These are phyloP conservation scores for Cupressus sempervirens DNA, from an alignment of 75 land plant genomes.

Conservation along the genomic window DNA sequence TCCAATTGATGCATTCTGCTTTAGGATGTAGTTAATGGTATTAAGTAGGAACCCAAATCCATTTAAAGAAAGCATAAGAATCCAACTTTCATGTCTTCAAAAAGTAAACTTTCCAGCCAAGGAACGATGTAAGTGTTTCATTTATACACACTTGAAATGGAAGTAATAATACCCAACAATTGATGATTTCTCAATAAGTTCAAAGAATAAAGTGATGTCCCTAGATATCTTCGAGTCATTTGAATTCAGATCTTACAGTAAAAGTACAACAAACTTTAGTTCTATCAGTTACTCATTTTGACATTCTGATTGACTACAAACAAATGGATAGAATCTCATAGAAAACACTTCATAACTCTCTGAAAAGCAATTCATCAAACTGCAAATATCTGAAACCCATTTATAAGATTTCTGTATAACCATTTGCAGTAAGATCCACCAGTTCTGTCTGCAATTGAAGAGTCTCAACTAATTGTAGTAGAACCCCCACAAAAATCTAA, in stretches of 20 bases:
- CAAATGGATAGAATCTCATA: neutral
- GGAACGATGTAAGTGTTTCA: neutral
- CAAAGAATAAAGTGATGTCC: neutral
- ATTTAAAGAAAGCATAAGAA: neutral
- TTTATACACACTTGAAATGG: neutral
- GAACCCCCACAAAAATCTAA: neutral
- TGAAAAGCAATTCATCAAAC: neutral
- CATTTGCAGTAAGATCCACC: neutral
- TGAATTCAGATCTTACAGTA: neutral
- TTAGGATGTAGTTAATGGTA: neutral
- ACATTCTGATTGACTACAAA: neutral
- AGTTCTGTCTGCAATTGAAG: neutral
- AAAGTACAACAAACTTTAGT: neutral
- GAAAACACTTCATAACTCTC: neutral
- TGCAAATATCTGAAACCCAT: neutral
- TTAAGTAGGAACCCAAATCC: neutral
- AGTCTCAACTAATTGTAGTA: neutral
- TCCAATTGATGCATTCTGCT: neutral
- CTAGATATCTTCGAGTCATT: neutral
- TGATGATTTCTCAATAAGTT: neutral
- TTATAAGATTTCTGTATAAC: neutral
- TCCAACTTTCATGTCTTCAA: neutral
- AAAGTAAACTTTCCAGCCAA: neutral
- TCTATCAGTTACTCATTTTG: neutral
- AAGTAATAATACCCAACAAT: neutral